Evolutionary conservation across 2,329 filamentous ascomycete species (phyloP), one percentile per base, ranked within the genome.

Genomic region (Fusarium nelsonii): DNA sequence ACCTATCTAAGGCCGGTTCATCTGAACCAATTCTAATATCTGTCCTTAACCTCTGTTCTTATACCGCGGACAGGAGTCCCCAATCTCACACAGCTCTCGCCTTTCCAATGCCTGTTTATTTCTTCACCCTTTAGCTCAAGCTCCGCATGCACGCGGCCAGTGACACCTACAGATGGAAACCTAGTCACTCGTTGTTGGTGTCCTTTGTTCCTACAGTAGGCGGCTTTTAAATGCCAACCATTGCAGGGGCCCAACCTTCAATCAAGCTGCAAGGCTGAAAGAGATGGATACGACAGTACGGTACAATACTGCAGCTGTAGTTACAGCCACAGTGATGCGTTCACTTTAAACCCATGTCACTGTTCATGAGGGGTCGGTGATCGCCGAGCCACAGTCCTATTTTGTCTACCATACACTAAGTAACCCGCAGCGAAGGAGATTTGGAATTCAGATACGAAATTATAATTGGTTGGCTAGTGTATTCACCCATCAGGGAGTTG

Each of bases 261-360:
- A 46, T 28, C 28, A 41, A 39, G 43, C 68, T 70, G 68, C 63
- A 70, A 70, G 68, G 68, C 67, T 70, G 63, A 68, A 33, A 40
- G 39, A 51, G 50, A 49, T 49, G 32, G 32, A 46, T 53, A 53
- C 48, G 34, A 51, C 34, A 40, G 23, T 37, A 18, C 14, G 4
- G 30, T 30, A 30, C 23, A 36, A 16, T 37, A 16, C 23, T 26
- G 33, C 33, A 50, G 46, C 34, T 51, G 11, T 12, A 50, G 23
- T 39, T 39, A 16, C 33, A 50, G 46, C 30, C 14, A 10, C 26
- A 30, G 36, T 4, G 10, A 51, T 39, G 34, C 23, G 39, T 51
- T 30, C 48, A 39, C 48, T 51, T 18, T 33, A 51, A 65, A 55
- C 34, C 68, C 52, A 69, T 57, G 57, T 44, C 60, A 63, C 46